Evolutionary conservation across 208 protist genomes (phyloP).

Genomic region (Crithidia bombi): DNA sequence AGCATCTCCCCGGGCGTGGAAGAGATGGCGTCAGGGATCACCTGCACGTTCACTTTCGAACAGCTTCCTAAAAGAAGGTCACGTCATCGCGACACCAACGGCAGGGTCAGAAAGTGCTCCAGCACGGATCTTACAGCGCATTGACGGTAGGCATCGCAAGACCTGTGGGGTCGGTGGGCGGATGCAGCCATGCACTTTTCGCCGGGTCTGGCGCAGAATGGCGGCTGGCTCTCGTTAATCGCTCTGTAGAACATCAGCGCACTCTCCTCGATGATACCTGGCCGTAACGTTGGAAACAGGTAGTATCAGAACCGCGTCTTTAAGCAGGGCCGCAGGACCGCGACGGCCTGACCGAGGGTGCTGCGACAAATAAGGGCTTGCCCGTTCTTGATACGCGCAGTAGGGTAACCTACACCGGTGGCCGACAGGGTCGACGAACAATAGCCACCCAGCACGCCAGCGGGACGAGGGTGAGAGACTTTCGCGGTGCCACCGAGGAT

Average conservation of each 20-base stretch:
- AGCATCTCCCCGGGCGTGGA: conserved; percentile 57
- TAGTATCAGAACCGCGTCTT: conserved; percentile 65
- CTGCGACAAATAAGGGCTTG: conserved; percentile 78
- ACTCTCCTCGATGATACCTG: conserved; percentile 38
- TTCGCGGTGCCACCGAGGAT: conserved; percentile 92
- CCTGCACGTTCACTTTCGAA: conserved; percentile 85
- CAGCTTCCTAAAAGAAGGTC: conserved; percentile 71
- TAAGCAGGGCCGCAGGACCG: conserved; percentile 78
- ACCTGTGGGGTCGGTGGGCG: no score
- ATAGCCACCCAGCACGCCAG: conserved; percentile 91
- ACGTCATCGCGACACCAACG: conserved; percentile 63
- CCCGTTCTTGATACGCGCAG: conserved; percentile 55
- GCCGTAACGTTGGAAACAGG: conserved; percentile 46
- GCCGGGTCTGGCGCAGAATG: conserved; percentile 43
- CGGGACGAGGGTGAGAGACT: conserved; percentile 90
- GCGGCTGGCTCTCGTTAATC: conserved; percentile 33
- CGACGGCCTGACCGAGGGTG: conserved; percentile 77
- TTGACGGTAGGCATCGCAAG: no score
- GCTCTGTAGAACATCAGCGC: conserved; percentile 37
- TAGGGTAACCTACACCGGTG: conserved; percentile 31
- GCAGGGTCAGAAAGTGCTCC: conserved; percentile 63
- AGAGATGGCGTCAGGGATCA: conserved; percentile 84
- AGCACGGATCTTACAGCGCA: conserved; percentile 87
- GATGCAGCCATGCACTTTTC: no score
- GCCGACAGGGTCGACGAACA: conserved; percentile 71